Evolutionary conservation across 768 basidiomycete genomes (phyloP), one percentile per base, ranked within the genome.

Genomic region (Cystobasidium onofrii): DNA sequence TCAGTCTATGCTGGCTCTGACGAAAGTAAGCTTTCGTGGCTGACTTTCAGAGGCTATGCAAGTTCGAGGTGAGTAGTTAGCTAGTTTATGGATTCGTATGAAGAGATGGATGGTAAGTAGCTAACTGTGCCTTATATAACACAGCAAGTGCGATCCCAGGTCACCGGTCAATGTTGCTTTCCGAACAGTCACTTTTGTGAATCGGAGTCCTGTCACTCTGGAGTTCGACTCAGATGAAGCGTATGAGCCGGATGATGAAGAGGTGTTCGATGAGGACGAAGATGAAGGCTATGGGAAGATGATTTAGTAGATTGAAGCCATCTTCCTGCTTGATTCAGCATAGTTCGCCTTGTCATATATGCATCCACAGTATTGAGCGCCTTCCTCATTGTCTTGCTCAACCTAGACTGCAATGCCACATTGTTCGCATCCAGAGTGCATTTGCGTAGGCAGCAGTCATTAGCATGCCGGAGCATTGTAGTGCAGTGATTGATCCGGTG

Each of bases 11-110:
- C 65, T 54, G 65, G 65, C 23, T 46, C 41, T 50, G 65, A 67
- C 23, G 65, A 67, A 33, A 54, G 65, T 18, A 67, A 67, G 65
- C 65, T 33, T 36, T 25, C 44, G n/a, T 67, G 65, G 65, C 44
- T 67, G 25, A 23, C n/a, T 3, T 67, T 67, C 29, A n/a, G 65
- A 43, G 65, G 41, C 23, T 67, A 64, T 64, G 57, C 57, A 60
- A 27, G 25, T 27, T 15, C 20, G 13, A 27, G 33, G 57, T 23
- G 33, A 39, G 39, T 39, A 15, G 6, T 39, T 15, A 39, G 39
- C 15, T 15, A 39, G 15, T 39, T 15, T 39, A n/a, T n/a, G n/a
- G n/a, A n/a, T n/a, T n/a, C n/a, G n/a, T n/a, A n/a, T n/a, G n/a
- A 55, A 55, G 54, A 29, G 20, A 55, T n/a, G 54, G n/a, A 10